Conservation (phyloP, 345 rosid genomes). For the Citropsis articulata region DNA sequence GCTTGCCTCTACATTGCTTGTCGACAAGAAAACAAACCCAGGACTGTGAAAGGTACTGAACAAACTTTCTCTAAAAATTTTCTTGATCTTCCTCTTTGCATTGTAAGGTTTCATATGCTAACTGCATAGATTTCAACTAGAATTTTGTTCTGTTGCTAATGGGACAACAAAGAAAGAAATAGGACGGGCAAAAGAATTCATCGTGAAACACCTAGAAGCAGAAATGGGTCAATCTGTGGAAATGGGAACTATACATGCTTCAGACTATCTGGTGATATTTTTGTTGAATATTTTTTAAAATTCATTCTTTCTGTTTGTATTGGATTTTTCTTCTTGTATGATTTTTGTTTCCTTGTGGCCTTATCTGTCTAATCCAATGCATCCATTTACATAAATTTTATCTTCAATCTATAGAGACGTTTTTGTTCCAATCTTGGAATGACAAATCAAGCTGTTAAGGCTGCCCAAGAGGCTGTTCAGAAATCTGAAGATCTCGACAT, state of each 20-base stretch:
- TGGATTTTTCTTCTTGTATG: neutral
- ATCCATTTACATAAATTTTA: neutral
- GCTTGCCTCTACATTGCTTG: conserved; percentile 59
- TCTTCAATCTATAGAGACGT: conserved; percentile 38
- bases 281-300: neutral
- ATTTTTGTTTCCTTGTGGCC: neutral
- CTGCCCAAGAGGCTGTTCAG: conserved; percentile 56
- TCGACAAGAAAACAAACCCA: conserved; percentile 44
- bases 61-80: neutral
- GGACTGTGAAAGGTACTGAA: conserved; percentile 46
- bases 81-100: conserved; percentile 10
- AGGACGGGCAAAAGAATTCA: conserved; percentile 53
- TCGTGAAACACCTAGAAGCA: conserved; percentile 47
- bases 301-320: neutral
- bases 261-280: conserved; percentile 43
- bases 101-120: conserved; percentile 6
- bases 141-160: conserved; percentile 49
- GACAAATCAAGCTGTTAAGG: conserved; percentile 57
- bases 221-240: conserved; percentile 56
- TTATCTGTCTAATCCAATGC: neutral
- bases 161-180: conserved; percentile 55
- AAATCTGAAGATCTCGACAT: conserved; percentile 54
- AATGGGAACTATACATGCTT: conserved; percentile 61
- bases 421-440: conserved; percentile 58
- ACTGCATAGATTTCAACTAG: conserved; percentile 25